Evolutionary conservation across 495 filamentous ascomycete species (phyloP), one percentile per base, ranked within the genome.

Genomic region (Trichoderma asperelloides): DNA sequence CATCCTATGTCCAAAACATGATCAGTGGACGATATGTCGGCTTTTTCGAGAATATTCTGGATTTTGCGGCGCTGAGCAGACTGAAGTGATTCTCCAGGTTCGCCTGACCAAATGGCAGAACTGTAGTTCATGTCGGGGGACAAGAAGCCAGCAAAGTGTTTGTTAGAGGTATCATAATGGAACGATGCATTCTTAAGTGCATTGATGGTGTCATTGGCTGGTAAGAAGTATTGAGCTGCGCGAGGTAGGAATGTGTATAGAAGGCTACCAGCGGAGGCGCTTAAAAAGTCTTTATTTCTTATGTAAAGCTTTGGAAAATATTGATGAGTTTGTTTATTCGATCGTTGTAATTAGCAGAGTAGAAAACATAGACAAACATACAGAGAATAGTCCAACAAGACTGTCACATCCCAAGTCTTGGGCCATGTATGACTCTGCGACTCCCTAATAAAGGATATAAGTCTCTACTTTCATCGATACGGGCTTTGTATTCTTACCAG

Each of bases 61-160:
- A 60, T 27, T 12, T 60, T 60, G 23, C 55, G 55, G 6, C 55
- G 55, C 11, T 60, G 55, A 9, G 55, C 55, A 0, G 55, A 27
- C 16, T 60, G 25, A 1, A 60, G 55, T 16, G 55, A 30, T 16
- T 60, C 55, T 13, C 55, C 55, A 1, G 55, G 55, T 13, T 60
- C 55, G 11, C 55, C 55, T 25, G 55, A 60, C 55, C 55, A 60
- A 25, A 60, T 27, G 8, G 55, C 55, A 15, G 55, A 60, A 16
- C 55, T 60, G 8, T 60, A 60, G 16, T 60, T 60, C 55, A 60
- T 60, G 25, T 60, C 55, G 9, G 55, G 55, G 9, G 55, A 60
- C 3, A 60, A 25, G n/a, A 60, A 60, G 55, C 55, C 55, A 8
- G 55, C 55, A 60, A 60, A 60, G 21, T 60, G 55, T 5, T 28